A percentile compares a stretch with the other conserved stretches of the same genome.
phyloP scores from a whole-genome alignment of 1,284 basidiomycete genomes.

The Crepidotus sp. region DNA sequence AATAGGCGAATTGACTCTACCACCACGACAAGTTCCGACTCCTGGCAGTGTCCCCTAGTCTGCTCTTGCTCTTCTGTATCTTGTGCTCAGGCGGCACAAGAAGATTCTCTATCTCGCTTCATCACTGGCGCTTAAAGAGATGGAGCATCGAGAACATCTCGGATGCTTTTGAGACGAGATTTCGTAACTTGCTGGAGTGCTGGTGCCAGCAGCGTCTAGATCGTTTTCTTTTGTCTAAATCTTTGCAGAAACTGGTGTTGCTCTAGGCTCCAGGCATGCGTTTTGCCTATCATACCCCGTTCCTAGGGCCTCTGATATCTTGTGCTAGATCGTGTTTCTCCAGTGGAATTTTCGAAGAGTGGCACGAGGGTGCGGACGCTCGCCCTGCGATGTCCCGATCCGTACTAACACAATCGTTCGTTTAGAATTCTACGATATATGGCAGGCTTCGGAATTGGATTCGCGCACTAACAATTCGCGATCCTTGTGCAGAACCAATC shows the following conservation, averaged over 20 bases:
- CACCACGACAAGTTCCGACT: background rate
- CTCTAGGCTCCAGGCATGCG: constrained; percentile 6
- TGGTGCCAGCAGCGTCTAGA: constrained; percentile 5
- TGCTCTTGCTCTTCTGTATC: constrained; percentile 3
- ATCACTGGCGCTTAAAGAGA: constrained; percentile 1
- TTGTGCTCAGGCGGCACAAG: constrained; percentile 9
- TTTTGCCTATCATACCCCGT: background rate
- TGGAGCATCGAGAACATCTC: constrained; percentile 4
- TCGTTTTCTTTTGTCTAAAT: no score
- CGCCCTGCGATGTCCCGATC: background rate
- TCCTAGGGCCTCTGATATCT: background rate
- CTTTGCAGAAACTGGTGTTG: no score
- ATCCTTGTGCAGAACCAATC: background rate
- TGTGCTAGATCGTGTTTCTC: constrained; percentile 5
- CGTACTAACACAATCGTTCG: background rate
- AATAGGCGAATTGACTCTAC: background rate
- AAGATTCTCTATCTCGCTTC: constrained; percentile 6
- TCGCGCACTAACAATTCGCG: background rate
- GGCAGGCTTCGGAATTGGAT: background rate
- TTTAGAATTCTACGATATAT: constrained; percentile 9
- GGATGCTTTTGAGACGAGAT: constrained; percentile 1
- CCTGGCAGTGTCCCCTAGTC: background rate
- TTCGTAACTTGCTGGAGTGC: constrained; percentile 6
- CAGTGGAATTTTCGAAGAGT: constrained; percentile 4
- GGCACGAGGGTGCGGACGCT: constrained; percentile 3